Evolutionary conservation across 352 stramenopile genomes (phyloP).

Genomic region (Phytophthora melonis): DNA sequence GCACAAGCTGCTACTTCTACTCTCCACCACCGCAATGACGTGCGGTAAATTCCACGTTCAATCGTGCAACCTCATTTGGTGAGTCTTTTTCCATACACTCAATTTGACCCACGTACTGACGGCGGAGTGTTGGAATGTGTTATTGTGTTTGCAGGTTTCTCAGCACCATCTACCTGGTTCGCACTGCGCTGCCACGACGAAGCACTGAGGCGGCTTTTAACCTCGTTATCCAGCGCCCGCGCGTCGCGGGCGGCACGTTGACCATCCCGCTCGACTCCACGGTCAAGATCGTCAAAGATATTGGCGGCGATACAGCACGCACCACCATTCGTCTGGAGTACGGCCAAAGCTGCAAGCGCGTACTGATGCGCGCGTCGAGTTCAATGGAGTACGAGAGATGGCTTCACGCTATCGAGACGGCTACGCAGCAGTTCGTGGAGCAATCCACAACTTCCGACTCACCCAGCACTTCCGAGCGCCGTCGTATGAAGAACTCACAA

Average conservation of each 20-base stretch:
- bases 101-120: background rate
- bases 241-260: constrained; percentile 28
- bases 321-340: constrained; percentile 33
- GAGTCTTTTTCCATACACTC: constrained; percentile 1
- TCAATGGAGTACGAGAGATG: constrained; percentile 17
- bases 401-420: constrained; percentile 11
- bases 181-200: constrained; percentile 10
- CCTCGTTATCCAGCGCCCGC: constrained; percentile 34
- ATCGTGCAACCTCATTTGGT: constrained; percentile 33
- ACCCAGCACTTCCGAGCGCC: background rate
- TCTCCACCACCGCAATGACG: constrained; percentile 21
- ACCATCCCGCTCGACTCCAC: constrained; percentile 33
- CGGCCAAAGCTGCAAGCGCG: constrained; percentile 8
- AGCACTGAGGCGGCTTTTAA: constrained; percentile 9
- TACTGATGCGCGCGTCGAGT: constrained; percentile 27
- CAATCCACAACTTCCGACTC: background rate
- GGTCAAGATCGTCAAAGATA: constrained; percentile 11
- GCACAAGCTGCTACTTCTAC: background rate
- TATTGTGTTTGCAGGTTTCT: constrained; percentile 22
- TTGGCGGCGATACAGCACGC: constrained; percentile 8
- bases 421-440: background rate
- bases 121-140: background rate
- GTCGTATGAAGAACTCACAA: background rate
- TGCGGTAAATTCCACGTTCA: constrained; percentile 32
- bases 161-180: constrained; percentile 29